phyloP scores from a whole-genome alignment of 257 asterid species.

The Cinchona pubescens region DNA sequence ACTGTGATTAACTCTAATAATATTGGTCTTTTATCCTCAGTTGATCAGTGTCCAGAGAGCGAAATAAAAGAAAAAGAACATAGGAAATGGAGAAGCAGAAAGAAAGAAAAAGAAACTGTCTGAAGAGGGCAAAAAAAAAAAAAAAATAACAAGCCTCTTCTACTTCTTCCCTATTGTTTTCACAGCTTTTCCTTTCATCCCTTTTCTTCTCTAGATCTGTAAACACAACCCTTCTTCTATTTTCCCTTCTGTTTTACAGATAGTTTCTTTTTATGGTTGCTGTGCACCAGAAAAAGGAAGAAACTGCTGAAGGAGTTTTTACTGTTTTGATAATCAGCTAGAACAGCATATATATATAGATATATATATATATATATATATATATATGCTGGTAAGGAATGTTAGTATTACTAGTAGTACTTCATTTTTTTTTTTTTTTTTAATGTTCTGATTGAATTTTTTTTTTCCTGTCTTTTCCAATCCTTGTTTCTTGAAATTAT shows the following conservation, averaged over 20 bases:
- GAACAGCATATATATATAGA: too few relatives aligned
- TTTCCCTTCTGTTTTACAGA: not conserved
- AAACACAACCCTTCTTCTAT: constrained; percentile 6
- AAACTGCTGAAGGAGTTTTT: constrained; percentile 19
- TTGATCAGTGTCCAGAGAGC: too few relatives aligned
- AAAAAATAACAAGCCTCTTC: constrained; percentile 20
- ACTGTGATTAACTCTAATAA: too few relatives aligned
- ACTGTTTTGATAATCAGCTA: constrained; percentile 1
- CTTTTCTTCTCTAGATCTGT: constrained; percentile 64
- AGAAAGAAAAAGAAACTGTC: too few relatives aligned
- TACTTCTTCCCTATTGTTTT: constrained; percentile 22
- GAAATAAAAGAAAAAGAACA: too few relatives aligned
- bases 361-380: too few relatives aligned
- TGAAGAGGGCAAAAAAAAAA: too few relatives aligned
- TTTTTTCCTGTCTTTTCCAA: not conserved
- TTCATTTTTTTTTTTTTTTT: constrained; percentile 10
- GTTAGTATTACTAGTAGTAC: not conserved
- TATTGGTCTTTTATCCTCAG: too few relatives aligned
- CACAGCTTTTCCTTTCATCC: constrained; percentile 31
- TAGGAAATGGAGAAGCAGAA: too few relatives aligned
- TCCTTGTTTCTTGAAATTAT: not conserved
- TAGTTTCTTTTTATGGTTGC: too few relatives aligned
- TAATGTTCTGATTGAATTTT: not conserved
- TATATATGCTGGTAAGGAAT: constrained; percentile 18
- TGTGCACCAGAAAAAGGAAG: constrained; percentile 8